These are phyloP conservation scores for Barnettozyma salicaria DNA, from an alignment of 805 yeast species.

Conservation along the genomic window DNA sequence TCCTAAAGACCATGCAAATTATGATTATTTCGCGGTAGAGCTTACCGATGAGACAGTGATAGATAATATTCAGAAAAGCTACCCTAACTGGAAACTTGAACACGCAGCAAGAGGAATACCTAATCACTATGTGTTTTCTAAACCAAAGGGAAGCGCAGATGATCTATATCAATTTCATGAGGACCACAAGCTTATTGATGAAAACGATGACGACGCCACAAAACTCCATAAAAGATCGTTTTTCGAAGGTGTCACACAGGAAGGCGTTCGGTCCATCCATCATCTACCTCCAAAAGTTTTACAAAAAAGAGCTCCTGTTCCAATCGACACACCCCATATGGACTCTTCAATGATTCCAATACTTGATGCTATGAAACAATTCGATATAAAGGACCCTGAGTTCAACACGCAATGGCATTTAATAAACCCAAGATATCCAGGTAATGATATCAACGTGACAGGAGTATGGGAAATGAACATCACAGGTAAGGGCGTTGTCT, in stretches of 20 bases:
- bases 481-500: constrained; percentile 76
- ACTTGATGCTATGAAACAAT: constrained; percentile 41
- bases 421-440: constrained; percentile 64
- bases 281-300: constrained; percentile 48
- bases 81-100: constrained; percentile 51
- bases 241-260: constrained; percentile 3
- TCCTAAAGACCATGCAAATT: constrained; percentile 42
- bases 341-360: constrained; percentile 50
- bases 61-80: constrained; percentile 29
- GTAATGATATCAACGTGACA: constrained; percentile 80
- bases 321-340: constrained; percentile 28
- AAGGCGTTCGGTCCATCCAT: constrained; percentile 44
- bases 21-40: constrained; percentile 62
- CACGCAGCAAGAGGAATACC: constrained; percentile 57
- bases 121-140: constrained; percentile 62
- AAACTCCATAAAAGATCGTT: constrained; percentile 17
- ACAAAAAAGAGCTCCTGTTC: constrained; percentile 54
- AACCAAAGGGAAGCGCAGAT: constrained; percentile 27
- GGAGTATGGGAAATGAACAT: constrained; percentile 79
- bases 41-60: constrained; percentile 31
- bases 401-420: constrained; percentile 89
- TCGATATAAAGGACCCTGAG: constrained; percentile 75
- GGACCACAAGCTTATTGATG: constrained; percentile 9
- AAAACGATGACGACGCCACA: constrained; percentile 7
- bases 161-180: constrained; percentile 10